A percentile compares a stretch with the other conserved stretches of the same genome.
Conservation (phyloP, 345 rosid genomes). For the Lepidium didymum region DNA sequence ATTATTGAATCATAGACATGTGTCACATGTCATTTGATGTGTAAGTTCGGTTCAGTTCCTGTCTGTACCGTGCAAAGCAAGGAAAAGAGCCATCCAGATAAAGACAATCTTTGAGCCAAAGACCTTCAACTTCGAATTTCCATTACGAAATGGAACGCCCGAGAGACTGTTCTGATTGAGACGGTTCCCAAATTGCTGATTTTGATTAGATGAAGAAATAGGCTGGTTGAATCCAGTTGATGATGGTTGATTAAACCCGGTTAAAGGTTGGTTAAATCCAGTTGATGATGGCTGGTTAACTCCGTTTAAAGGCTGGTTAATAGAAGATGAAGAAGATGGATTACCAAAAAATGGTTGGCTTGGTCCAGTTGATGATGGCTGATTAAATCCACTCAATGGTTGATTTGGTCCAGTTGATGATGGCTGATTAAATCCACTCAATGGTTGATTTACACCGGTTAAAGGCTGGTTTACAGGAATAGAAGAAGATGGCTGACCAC, state of each 20-base stretch:
- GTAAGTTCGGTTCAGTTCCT: constrained; percentile 3
- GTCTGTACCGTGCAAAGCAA: constrained; percentile 9
- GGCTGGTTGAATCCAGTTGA: constrained; percentile 33
- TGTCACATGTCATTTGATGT: not conserved
- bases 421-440: constrained; percentile 33
- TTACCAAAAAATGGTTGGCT: constrained; percentile 35
- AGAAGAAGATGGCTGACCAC: constrained; percentile 34
- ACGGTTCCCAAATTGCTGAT: constrained; percentile 5
- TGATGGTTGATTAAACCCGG: constrained; percentile 36
- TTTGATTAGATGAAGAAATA: constrained; percentile 9
- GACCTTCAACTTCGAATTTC: constrained; percentile 20
- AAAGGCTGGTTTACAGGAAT: constrained; percentile 37
- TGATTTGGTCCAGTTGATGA: constrained; percentile 23
- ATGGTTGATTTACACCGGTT: constrained; percentile 35
- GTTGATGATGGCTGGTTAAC: constrained; percentile 32
- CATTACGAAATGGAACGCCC: constrained; percentile 32
- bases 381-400: constrained; percentile 32
- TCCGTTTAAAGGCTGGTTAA: constrained; percentile 34
- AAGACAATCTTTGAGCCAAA: not conserved
- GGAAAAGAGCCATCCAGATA: not conserved
- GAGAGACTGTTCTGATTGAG: constrained; percentile 27
- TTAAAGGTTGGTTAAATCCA: constrained; percentile 33
- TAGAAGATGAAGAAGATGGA: constrained; percentile 26
- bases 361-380: constrained; percentile 26
- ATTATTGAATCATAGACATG: not conserved